phyloP scores from a whole-genome alignment of 75 land plant species.

The Sequoiadendron giganteum region DNA sequence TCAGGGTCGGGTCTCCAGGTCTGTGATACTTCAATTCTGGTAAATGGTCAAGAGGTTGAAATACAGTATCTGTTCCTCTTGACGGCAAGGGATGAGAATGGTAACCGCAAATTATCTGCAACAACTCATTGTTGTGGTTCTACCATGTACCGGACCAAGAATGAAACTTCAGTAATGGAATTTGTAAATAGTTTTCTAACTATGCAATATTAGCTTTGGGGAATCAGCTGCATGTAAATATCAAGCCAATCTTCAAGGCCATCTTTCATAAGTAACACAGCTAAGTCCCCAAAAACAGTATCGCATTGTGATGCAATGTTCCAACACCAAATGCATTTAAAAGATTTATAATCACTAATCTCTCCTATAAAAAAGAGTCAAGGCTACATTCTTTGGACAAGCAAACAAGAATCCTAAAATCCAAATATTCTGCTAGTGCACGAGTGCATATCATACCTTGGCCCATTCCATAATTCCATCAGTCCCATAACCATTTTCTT shows the following conservation, averaged over 20 bases:
- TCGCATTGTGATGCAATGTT: background rate
- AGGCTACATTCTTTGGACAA: background rate
- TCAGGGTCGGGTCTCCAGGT: constrained; percentile 40
- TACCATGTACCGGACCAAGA: constrained; percentile 5
- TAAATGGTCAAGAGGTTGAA: constrained; percentile 70
- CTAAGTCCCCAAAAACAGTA: background rate
- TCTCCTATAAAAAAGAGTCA: background rate
- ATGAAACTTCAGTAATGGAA: background rate
- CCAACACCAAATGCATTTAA: background rate
- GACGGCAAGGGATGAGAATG: constrained; percentile 61
- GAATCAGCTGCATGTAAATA: background rate
- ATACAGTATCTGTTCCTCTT: constrained; percentile 52
- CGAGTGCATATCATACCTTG: constrained; percentile 52
- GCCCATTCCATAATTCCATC: constrained; percentile 78
- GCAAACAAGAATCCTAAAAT: constrained; percentile 5
- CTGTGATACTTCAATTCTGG: constrained; percentile 61
- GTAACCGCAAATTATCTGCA: constrained; percentile 75
- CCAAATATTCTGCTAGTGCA: background rate
- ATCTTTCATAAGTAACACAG: background rate
- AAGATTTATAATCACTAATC: background rate
- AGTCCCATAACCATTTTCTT: constrained; percentile 45
- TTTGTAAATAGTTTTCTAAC: background rate
- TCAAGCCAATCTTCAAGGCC: background rate
- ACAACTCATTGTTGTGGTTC: constrained; percentile 66
- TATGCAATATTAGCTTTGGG: background rate